These are phyloP conservation scores for Solanum etuberosum DNA, from an alignment of 257 asterid genomes.

Conservation along the genomic window DNA sequence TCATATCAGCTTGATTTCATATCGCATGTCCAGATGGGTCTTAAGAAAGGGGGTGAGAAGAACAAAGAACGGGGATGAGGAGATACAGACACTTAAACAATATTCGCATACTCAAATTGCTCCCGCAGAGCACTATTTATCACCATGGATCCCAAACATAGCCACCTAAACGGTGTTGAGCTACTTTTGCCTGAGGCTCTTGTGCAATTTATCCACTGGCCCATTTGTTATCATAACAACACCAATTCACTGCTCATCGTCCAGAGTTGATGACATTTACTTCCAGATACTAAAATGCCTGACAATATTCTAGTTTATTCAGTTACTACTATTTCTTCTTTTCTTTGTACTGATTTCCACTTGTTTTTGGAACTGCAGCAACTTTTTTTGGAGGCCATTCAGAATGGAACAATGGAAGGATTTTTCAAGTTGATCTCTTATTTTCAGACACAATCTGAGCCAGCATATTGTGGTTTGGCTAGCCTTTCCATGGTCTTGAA, in stretches of 20 bases:
- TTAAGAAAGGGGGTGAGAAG: background rate
- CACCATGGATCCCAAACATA: background rate
- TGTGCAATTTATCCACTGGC: background rate
- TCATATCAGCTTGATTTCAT: background rate
- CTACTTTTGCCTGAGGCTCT: background rate
- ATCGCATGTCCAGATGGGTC: background rate
- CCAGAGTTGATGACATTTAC: background rate
- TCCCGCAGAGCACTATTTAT: background rate
- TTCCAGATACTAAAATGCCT: background rate
- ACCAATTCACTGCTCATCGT: background rate
- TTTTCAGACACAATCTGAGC: conserved; percentile 99
- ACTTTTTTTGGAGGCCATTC: conserved; percentile 84
- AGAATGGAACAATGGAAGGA: conserved; percentile 89
- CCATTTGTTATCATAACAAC: background rate
- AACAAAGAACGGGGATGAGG: background rate
- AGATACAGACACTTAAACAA: background rate
- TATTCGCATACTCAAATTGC: background rate
- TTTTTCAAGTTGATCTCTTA: conserved; percentile 86
- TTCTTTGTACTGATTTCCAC: background rate
- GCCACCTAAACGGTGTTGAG: background rate
- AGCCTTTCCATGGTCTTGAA: conserved; percentile 98
- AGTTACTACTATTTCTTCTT: background rate
- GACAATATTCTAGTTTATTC: background rate
- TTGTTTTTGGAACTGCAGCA: conserved; percentile 42
- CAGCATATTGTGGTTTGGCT: conserved; percentile 98